Evolutionary conservation across 2,329 filamentous ascomycete genomes (phyloP).

Genomic region (Ascochyta koolunga): DNA sequence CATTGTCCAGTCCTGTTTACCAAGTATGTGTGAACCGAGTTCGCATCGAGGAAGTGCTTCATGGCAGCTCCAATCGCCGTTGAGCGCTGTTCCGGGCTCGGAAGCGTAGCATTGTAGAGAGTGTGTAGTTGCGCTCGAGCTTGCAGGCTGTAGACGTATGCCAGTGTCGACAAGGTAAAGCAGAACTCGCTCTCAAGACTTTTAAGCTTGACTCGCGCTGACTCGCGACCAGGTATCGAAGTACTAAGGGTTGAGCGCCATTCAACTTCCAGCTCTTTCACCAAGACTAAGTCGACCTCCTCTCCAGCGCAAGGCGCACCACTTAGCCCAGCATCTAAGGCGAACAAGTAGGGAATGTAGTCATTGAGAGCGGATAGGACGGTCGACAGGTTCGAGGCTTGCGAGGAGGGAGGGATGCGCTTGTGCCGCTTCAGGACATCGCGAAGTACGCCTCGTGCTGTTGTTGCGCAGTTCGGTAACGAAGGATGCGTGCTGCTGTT

Average conservation of each 20-base stretch:
- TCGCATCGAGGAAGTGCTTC: conserved; percentile 76
- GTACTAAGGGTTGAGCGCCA: conserved; percentile 84
- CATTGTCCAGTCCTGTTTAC: conserved; percentile 59
- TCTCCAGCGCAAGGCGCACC: conserved; percentile 62
- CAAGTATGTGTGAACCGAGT: conserved; percentile 77
- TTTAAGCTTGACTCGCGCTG: conserved; percentile 69
- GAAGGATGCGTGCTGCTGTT: conserved; percentile 85
- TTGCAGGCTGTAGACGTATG: conserved; percentile 73
- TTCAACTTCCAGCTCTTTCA: conserved; percentile 70
- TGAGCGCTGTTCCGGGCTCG: conserved; percentile 68
- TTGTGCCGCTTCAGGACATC: conserved; percentile 89
- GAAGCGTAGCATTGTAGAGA: conserved; percentile 67
- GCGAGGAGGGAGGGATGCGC: conserved; percentile 74
- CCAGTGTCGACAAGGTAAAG: conserved; percentile 79
- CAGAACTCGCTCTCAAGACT: conserved; percentile 83
- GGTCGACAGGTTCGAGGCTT: conserved; percentile 71
- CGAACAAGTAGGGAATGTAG: conserved; percentile 84
- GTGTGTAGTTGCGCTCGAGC: conserved; percentile 75
- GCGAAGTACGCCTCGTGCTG: conserved; percentile 80
- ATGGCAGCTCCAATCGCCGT: conserved; percentile 75
- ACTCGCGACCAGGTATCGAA: conserved; percentile 63
- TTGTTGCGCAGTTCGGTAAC: conserved; percentile 80
- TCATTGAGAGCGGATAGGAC: conserved; percentile 72
- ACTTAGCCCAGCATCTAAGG: conserved; percentile 75
- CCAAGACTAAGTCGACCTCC: conserved; percentile 70